A percentile compares a stretch with the other conserved stretches of the same genome.
Conservation (phyloP, 257 asterid genomes). For the Gynochthodes officinalis region DNA sequence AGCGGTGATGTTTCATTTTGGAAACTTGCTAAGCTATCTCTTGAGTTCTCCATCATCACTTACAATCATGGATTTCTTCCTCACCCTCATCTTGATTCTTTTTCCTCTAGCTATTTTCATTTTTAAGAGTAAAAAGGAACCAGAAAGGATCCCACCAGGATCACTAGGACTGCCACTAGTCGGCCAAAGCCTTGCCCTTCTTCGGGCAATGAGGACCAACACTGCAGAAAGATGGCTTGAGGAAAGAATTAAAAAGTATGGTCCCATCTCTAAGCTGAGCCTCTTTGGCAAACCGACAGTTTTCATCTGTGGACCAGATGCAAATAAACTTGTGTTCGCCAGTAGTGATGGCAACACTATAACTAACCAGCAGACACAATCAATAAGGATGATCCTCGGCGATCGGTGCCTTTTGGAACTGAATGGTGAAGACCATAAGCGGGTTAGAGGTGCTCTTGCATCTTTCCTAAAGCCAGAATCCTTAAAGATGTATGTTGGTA, state of each 20-base stretch:
- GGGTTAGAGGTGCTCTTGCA: constrained; percentile 53
- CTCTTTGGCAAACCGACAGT: constrained; percentile 72
- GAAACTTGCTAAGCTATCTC: no score
- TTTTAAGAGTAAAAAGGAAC: constrained; percentile 9
- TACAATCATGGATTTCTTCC: constrained; percentile 21
- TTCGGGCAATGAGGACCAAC: constrained; percentile 69
- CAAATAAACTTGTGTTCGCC: constrained; percentile 61
- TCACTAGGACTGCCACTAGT: constrained; percentile 59
- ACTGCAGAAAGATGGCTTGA: constrained; percentile 61
- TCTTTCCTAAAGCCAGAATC: constrained; percentile 65
- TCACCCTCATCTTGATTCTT: constrained; percentile 28
- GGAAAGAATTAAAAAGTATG: constrained; percentile 47
- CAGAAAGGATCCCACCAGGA: constrained; percentile 53
- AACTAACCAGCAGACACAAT: constrained; percentile 51
- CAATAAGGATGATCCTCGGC: constrained; percentile 55
- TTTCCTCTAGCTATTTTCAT: constrained; percentile 34
- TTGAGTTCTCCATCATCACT: background rate
- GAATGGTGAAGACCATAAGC: constrained; percentile 57
- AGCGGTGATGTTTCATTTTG: background rate
- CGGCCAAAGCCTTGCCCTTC: constrained; percentile 62
- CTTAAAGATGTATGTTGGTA: constrained; percentile 56
- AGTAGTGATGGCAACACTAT: constrained; percentile 38
- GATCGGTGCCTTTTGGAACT: constrained; percentile 58
- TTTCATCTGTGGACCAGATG: constrained; percentile 68
- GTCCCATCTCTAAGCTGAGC: constrained; percentile 58